These are phyloP conservation scores for Stylonectria norvegica DNA, from an alignment of 2,329 filamentous ascomycete genomes.

Conservation along the genomic window DNA sequence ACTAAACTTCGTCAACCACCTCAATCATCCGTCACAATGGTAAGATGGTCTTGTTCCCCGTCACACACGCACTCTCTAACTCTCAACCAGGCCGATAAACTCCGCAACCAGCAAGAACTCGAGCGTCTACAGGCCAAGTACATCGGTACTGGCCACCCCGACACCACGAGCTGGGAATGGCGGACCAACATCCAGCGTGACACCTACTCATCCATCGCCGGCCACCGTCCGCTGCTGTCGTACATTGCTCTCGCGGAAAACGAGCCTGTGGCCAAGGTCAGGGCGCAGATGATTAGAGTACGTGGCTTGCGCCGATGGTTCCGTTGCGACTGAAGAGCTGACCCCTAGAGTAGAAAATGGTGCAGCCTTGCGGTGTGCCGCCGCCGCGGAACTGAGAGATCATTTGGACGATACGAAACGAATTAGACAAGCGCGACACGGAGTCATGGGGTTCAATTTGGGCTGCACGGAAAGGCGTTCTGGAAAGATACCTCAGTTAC, in stretches of 20 bases:
- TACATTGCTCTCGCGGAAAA: constrained; percentile 91
- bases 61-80: not conserved
- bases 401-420: too few relatives aligned
- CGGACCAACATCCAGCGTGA: constrained; percentile 93
- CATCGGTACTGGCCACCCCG: constrained; percentile 91
- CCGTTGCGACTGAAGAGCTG: not conserved
- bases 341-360: constrained; percentile 55
- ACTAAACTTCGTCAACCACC: not conserved
- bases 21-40: constrained; percentile 22
- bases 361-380: constrained; percentile 59
- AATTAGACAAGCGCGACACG: too few relatives aligned
- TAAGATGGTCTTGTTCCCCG: constrained; percentile 1
- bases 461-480: constrained; percentile 18
- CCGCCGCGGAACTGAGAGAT: constrained; percentile 55
- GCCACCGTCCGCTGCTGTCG: constrained; percentile 81
- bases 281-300: constrained; percentile 75
- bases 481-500: constrained; percentile 22
- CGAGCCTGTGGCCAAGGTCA: constrained; percentile 75
- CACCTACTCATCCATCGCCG: constrained; percentile 82
- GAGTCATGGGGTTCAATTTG: constrained; percentile 7
- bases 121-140: constrained; percentile 95
- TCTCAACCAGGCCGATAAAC: constrained; percentile 81
- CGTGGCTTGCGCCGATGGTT: constrained; percentile 18
- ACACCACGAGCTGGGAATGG: constrained; percentile 98
- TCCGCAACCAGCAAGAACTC: constrained; percentile 95